Evolutionary conservation across 2,329 filamentous ascomycete species (phyloP).

Genomic region (Diatrype stigma): DNA sequence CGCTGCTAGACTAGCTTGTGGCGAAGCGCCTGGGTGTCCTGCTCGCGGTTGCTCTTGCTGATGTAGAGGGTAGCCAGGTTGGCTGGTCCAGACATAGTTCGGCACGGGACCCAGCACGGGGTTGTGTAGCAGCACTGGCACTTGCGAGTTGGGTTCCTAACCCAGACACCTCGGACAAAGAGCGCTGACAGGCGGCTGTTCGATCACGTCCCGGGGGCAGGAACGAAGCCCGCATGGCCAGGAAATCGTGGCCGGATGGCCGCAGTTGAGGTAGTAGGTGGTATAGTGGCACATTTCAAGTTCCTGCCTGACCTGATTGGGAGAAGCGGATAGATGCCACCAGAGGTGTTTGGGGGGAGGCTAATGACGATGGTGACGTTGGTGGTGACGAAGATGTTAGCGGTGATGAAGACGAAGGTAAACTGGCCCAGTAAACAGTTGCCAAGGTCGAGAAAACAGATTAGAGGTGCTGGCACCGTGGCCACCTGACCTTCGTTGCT

Average conservation of each 20-base stretch:
- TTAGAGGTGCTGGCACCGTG: no score
- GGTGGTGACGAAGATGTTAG: no score
- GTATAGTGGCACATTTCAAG: not conserved
- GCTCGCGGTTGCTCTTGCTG: no score
- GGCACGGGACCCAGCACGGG: not conserved
- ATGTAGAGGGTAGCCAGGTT: not conserved
- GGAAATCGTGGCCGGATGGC: not conserved
- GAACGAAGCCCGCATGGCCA: not conserved
- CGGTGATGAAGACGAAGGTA: no score
- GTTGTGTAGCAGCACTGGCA: not conserved
- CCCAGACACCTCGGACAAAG: not conserved
- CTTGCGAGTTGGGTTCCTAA: not conserved
- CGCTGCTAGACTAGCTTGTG: no score
- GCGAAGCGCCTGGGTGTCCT: no score
- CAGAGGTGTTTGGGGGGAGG: not conserved
- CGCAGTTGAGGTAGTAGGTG: not conserved
- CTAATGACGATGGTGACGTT: no score
- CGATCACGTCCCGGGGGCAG: not conserved
- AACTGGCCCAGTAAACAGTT: no score
- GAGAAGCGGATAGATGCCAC: no score
- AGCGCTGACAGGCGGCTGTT: not conserved
- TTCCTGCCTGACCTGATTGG: no score
- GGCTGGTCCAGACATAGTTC: not conserved
- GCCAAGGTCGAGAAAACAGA: no score
- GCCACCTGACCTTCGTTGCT: no score